Conservation (phyloP, 345 rosid species). For the Melaleuca quinquenervia region DNA sequence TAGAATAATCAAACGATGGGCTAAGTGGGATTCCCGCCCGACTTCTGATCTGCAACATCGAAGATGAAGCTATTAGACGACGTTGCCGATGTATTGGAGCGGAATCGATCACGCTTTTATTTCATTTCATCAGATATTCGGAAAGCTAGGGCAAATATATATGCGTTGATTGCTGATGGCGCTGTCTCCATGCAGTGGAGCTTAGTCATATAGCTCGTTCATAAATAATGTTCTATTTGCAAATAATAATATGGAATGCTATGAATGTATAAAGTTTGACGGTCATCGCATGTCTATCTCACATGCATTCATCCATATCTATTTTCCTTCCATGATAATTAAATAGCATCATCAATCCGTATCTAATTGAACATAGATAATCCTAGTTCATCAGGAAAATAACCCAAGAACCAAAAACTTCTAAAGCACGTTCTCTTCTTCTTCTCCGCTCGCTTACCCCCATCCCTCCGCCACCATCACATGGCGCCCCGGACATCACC, state of each 20-base stretch:
- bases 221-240: neutral
- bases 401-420: neutral
- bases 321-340: no score
- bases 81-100: neutral
- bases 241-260: slow-evolving; percentile 4
- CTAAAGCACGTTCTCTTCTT: neutral
- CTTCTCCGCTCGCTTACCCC: neutral
- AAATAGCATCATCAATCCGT: no score
- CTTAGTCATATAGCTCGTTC: neutral
- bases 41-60: neutral
- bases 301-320: neutral
- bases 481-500: neutral
- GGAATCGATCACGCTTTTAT: neutral
- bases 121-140: neutral
- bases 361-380: no score
- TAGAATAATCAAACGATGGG: neutral
- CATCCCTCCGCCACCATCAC: neutral
- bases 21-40: neutral
- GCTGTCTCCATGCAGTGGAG: neutral
- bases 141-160: neutral
- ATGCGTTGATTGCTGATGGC: neutral
- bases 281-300: neutral
- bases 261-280: neutral
- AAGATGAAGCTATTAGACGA: neutral
- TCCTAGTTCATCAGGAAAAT: neutral